Base-by-base conservation (phyloP, 2,329 filamentous ascomycete genomes). In the Chrysoporthe deuterocubensis region DNA sequence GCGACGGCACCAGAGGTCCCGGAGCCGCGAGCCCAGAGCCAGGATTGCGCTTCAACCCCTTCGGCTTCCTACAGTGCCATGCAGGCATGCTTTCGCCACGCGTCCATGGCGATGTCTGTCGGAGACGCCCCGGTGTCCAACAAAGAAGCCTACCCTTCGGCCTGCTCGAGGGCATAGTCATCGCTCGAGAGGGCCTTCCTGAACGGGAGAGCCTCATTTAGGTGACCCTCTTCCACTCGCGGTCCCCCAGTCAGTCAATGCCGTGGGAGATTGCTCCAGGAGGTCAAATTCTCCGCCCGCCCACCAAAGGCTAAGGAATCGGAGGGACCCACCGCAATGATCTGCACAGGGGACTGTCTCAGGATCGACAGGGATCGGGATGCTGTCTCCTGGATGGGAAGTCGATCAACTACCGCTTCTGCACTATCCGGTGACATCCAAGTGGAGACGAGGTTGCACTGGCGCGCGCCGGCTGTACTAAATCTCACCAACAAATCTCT, bases 371-470 rank as follows among this genome's bases (percentile, higher is more conserved):
- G 43, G 63, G 63, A 26, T 26, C 52, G 40, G 40, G 57, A 32
- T 46, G 26, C 14, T 9, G 18, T 2, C 14, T n/a, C 59, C 21
- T 61, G n/a, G 43, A 61, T 34, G 32, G 34, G 34, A 34, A 21
- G 54, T 44, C 43, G 63, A 46, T 58, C 63, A 46, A 65, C 52
- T 65, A 42, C 63, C 63, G 63, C 26, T 54, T 63, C 40, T 54
- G 46, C 54, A 21, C 54, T 40, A 32, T 37, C 34, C 9, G 54
- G 54, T 37, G 54, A 57, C 32, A 57, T 40, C 32, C 54, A 40
- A 54, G 50, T 54, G 50, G 50, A 32, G 50, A 54, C 32, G 50
- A 54, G 50, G 50, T 54, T 54, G 32, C 50, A 54, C 50, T 34
- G 50, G 50, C 3, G 50, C 50, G 50, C 50, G 32, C 21, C 50